phyloP scores from a whole-genome alignment of 2,329 filamentous ascomycete genomes.

The Xylaria sp. region DNA sequence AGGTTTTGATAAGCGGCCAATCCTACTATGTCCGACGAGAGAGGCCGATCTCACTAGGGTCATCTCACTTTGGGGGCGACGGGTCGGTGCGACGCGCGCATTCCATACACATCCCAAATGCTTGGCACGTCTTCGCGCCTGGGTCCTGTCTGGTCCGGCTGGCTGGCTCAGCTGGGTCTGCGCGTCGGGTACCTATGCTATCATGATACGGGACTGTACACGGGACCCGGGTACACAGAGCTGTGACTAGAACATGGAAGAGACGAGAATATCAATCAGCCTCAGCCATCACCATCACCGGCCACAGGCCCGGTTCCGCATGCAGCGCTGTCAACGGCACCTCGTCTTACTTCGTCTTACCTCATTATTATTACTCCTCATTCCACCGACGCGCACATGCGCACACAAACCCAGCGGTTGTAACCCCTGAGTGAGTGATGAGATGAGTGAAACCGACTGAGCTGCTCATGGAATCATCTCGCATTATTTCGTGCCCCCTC shows the following conservation, averaged over 20 bases:
- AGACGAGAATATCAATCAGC: not conserved
- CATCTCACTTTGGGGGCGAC: slow-evolving; percentile 21
- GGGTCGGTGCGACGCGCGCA: slow-evolving; percentile 39
- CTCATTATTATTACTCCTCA: not conserved
- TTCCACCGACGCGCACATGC: not conserved
- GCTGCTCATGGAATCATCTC: not conserved
- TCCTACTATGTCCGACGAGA: slow-evolving; percentile 10
- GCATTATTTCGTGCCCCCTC: not conserved
- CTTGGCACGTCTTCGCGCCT: slow-evolving; percentile 28
- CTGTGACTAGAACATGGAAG: slow-evolving; percentile 19
- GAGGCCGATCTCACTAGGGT: slow-evolving; percentile 23
- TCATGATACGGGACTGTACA: not conserved
- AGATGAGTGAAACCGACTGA: not conserved
- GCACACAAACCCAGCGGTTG: not conserved
- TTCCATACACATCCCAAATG: slow-evolving; percentile 23
- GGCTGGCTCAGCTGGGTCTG: not conserved
- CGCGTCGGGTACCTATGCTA: not conserved
- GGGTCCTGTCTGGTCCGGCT: not conserved
- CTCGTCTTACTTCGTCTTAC: slow-evolving; percentile 4
- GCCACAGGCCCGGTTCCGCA: not conserved
- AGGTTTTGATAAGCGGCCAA: slow-evolving; percentile 14
- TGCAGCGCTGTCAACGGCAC: not conserved
- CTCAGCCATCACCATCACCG: not conserved
- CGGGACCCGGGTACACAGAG: not conserved
- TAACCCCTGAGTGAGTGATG: not conserved